Percentiles rank a stretch among this genome's conserved stretches.
phyloP scores from a whole-genome alignment of 371 early-diverging fungal species.

The Catenaria anguillulae region DNA sequence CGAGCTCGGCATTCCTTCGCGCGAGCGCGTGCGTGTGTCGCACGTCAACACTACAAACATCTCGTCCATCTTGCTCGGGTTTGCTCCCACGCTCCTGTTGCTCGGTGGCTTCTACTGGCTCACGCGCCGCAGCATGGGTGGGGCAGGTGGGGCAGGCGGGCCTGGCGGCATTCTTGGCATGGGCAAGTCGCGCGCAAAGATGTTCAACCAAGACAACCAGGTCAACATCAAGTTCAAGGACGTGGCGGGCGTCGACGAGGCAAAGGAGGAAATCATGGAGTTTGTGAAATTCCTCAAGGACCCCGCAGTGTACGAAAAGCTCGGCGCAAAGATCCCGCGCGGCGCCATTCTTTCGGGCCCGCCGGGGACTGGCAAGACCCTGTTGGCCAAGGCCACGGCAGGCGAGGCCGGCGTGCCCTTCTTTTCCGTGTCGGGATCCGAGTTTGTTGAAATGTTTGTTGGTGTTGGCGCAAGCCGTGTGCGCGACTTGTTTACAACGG shows the following conservation, averaged over 20 bases:
- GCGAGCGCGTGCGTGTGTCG: slow-evolving; percentile 76
- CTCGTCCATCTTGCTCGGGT: slow-evolving; percentile 53
- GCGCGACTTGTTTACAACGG: slow-evolving; percentile 90
- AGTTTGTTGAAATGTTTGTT: slow-evolving; percentile 99
- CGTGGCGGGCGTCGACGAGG: slow-evolving; percentile 99
- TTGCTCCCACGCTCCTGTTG: slow-evolving; percentile 82
- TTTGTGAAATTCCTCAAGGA: slow-evolving; percentile 99
- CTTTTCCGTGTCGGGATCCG: slow-evolving; percentile 94
- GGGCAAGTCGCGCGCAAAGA: slow-evolving; percentile 87
- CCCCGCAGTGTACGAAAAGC: slow-evolving; percentile 84
- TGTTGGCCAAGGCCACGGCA: slow-evolving; percentile 95
- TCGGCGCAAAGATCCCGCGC: slow-evolving; percentile 99
- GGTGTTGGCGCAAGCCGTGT: slow-evolving; percentile 98
- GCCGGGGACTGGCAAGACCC: slow-evolving; percentile 81
- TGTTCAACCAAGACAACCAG: slow-evolving; percentile 92
- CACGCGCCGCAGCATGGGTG: slow-evolving; percentile 58
- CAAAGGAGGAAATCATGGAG: slow-evolving; percentile 99
- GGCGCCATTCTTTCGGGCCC: slow-evolving; percentile 98
- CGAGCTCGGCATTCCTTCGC: slow-evolving; percentile 75
- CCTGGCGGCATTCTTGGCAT: slow-evolving; percentile 58
- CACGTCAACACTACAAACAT: slow-evolving; percentile 65
- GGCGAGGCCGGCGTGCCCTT: slow-evolving; percentile 98
- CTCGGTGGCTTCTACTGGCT: slow-evolving; percentile 76
- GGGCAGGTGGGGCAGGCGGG: slow-evolving; percentile 32
- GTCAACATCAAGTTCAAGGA: slow-evolving; percentile 96